A percentile compares a stretch with the other conserved stretches of the same genome.
These are phyloP conservation scores for Lipomyces sp. DNA, from an alignment of 805 yeast species.

Conservation along the genomic window DNA sequence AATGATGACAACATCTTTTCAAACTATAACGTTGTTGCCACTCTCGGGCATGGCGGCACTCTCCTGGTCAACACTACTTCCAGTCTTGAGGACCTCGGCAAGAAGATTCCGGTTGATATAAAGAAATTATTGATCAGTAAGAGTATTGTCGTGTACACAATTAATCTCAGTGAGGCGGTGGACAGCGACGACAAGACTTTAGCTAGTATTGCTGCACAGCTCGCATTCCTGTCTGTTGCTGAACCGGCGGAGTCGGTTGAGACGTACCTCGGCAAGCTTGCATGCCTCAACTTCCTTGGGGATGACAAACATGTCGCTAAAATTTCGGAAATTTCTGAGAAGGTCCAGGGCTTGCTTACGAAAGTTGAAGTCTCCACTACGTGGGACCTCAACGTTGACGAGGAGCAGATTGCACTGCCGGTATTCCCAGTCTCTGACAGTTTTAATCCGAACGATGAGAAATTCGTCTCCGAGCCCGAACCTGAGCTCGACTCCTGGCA, in stretches of 20 bases:
- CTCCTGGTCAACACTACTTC: conserved; percentile 55
- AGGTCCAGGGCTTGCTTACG: conserved; percentile 46
- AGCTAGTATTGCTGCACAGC: conserved; percentile 71
- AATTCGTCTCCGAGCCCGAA: conserved; percentile 47
- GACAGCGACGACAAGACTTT: conserved; percentile 70
- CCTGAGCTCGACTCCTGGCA: conserved; percentile 51
- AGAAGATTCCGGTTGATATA: conserved; percentile 27
- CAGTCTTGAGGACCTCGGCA: conserved; percentile 53
- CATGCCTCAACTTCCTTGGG: conserved; percentile 37
- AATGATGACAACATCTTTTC: conserved; percentile 62
- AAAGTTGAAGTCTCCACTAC: conserved; percentile 38
- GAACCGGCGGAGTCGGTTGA: conserved; percentile 53
- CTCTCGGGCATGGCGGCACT: conserved; percentile 61
- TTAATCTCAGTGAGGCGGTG: conserved; percentile 26
- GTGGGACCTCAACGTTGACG: conserved; percentile 38
- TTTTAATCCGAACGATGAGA: conserved; percentile 65
- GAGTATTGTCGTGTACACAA: conserved; percentile 25
- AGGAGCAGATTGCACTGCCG: conserved; percentile 48
- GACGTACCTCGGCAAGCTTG: conserved; percentile 40
- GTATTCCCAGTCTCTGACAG: conserved; percentile 66
- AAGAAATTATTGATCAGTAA: conserved; percentile 25
- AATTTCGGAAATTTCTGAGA: conserved; percentile 42
- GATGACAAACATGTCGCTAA: conserved; percentile 17
- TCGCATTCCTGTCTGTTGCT: conserved; percentile 76
- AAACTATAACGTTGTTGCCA: conserved; percentile 64